These are phyloP conservation scores for Nephelium lappaceum DNA, from an alignment of 345 rosid species.

Conservation along the genomic window DNA sequence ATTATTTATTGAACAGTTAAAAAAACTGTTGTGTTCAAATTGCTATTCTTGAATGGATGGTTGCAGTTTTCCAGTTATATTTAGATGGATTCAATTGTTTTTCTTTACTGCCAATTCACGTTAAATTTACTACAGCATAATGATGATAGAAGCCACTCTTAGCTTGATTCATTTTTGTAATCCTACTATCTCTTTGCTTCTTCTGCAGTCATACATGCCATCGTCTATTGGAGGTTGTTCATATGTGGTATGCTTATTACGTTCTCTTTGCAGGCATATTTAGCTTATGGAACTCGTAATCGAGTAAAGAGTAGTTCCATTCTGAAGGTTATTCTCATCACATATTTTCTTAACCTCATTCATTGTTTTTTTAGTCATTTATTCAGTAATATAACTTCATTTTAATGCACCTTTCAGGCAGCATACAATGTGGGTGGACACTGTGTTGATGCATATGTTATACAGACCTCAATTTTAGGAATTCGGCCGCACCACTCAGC, in stretches of 20 bases:
- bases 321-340: slow-evolving; percentile 49
- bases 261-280: slow-evolving; percentile 63
- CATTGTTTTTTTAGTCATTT: slow-evolving; percentile 1
- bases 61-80: neutral
- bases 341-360: slow-evolving; percentile 1
- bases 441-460: slow-evolving; percentile 54
- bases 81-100: neutral
- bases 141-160: neutral
- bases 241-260: slow-evolving; percentile 14
- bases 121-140: neutral
- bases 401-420: slow-evolving; percentile 50
- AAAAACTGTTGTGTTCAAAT: neutral
- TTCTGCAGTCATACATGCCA: neutral
- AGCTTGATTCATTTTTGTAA: neutral
- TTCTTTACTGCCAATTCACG: neutral
- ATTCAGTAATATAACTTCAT: neutral
- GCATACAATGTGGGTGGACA: slow-evolving; percentile 81
- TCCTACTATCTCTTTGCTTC: neutral
- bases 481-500: slow-evolving; percentile 63
- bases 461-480: slow-evolving; percentile 75
- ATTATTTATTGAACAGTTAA: neutral
- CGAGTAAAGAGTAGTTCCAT: slow-evolving; percentile 53
- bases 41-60: neutral
- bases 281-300: slow-evolving; percentile 69
- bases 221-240: neutral